Conservation (phyloP, 2,329 filamentous ascomycete genomes). For the Fusarium phyllophilum region DNA sequence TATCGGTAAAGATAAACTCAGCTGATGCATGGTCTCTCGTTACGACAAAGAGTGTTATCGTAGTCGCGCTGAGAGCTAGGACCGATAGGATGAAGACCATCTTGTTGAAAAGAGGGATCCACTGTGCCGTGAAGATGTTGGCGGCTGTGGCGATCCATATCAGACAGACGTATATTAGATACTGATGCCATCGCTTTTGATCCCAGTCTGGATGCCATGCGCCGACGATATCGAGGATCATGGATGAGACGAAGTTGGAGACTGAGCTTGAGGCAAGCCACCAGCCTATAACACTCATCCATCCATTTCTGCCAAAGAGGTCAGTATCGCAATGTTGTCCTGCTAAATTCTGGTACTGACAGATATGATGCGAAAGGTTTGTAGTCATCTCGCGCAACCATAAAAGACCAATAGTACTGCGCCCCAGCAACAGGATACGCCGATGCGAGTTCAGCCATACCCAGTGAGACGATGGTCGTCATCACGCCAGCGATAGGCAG, state of each 20-base stretch:
- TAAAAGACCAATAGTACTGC: slow-evolving; percentile 45
- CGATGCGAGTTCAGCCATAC: slow-evolving; percentile 43
- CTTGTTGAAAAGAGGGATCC: slow-evolving; percentile 34
- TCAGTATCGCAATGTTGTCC: fast-evolving
- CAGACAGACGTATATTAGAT: slow-evolving; percentile 73
- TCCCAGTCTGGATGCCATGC: slow-evolving; percentile 60
- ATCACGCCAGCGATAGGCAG: slow-evolving; percentile 42
- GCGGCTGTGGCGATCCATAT: slow-evolving; percentile 67
- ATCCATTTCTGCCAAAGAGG: neutral
- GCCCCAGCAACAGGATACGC: slow-evolving; percentile 43
- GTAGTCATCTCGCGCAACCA: slow-evolving; percentile 36
- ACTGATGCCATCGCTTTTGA: slow-evolving; percentile 71
- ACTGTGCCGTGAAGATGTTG: slow-evolving; percentile 65
- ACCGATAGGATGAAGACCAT: slow-evolving; percentile 20
- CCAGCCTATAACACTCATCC: slow-evolving; percentile 38
- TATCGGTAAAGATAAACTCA: slow-evolving; percentile 26
- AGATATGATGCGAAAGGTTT: slow-evolving; percentile 42
- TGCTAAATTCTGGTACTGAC: neutral
- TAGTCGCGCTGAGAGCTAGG: slow-evolving; percentile 14
- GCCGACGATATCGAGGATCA: slow-evolving; percentile 32
- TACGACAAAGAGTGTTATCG: slow-evolving; percentile 18
- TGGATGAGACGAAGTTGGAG: slow-evolving; percentile 36
- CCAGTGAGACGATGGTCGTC: slow-evolving; percentile 41
- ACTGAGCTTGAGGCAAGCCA: slow-evolving; percentile 38
- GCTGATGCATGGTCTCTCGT: slow-evolving; percentile 9